A percentile compares a stretch with the other conserved stretches of the same genome.
These are phyloP conservation scores for Sordariomycetes sp. DNA, from an alignment of 2,329 filamentous ascomycete genomes.

Conservation along the genomic window DNA sequence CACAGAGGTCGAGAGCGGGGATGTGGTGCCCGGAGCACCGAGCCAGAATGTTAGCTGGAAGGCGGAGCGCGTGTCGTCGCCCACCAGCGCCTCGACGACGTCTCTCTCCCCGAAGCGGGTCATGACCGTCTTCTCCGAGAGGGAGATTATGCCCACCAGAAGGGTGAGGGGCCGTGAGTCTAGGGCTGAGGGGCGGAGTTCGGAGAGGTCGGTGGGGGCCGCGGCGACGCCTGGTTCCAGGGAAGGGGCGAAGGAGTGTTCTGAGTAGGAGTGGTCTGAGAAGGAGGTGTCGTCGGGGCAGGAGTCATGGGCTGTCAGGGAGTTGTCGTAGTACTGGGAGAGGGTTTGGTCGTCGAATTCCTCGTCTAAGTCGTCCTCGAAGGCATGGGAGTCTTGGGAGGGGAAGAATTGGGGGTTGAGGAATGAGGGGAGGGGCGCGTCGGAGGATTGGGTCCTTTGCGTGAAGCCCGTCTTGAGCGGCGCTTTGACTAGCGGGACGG, in stretches of 20 bases:
- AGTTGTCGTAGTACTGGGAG: slow-evolving; percentile 65
- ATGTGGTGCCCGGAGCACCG: slow-evolving; percentile 18
- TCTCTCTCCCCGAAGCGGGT: slow-evolving; percentile 54
- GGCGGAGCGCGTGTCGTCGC: slow-evolving; percentile 70
- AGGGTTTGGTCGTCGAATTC: slow-evolving; percentile 24
- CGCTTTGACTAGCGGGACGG: neutral
- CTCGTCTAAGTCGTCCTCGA: slow-evolving; percentile 8
- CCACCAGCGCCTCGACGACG: slow-evolving; percentile 66
- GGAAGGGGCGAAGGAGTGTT: slow-evolving; percentile 22
- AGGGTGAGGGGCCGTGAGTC: slow-evolving; percentile 66
- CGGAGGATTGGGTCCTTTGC: slow-evolving; percentile 9
- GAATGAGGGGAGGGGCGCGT: slow-evolving; percentile 29
- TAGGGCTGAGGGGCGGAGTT: slow-evolving; percentile 28
- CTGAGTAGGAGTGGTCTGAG: slow-evolving; percentile 15
- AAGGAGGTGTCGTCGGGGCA: slow-evolving; percentile 6
- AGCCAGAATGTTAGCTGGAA: slow-evolving; percentile 85
- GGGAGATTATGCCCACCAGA: slow-evolving; percentile 65
- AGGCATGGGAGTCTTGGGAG: slow-evolving; percentile 10
- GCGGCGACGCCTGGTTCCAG: slow-evolving; percentile 11
- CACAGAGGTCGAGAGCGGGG: slow-evolving; percentile 10
- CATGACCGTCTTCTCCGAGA: slow-evolving; percentile 51
- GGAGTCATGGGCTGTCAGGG: slow-evolving; percentile 26
- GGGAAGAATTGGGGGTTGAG: slow-evolving; percentile 23
- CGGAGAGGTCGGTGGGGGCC: slow-evolving; percentile 12
- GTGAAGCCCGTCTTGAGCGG: slow-evolving; percentile 3